These are phyloP conservation scores for Ascochyta rabiei DNA, from an alignment of 2,329 filamentous ascomycete species.

Conservation along the genomic window DNA sequence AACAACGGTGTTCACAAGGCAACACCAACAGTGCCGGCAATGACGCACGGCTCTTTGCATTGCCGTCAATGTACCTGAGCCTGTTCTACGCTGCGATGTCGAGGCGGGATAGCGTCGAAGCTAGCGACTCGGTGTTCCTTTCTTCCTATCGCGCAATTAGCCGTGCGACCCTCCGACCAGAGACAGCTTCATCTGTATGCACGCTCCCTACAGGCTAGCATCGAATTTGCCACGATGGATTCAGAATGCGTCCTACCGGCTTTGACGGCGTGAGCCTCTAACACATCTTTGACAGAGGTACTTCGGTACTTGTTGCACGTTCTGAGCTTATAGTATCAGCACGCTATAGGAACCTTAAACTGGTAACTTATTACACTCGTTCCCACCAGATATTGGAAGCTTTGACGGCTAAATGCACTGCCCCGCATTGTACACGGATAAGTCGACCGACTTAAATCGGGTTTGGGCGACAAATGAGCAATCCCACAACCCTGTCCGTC, in stretches of 20 bases:
- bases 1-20: not conserved
- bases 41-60: not conserved
- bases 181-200: conserved; percentile 14
- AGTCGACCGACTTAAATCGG: not conserved
- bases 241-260: not conserved
- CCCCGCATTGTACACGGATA: not conserved
- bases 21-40: not conserved
- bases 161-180: not conserved
- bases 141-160: conserved; percentile 10
- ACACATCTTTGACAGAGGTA: not conserved
- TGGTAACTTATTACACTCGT: not conserved
- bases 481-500: not conserved
- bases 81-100: not conserved
- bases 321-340: not conserved
- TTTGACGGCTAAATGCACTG: not conserved
- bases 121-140: not conserved
- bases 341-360: not conserved
- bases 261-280: not conserved
- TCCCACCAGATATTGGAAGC: not conserved
- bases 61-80: not conserved
- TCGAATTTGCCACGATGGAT: not conserved
- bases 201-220: not conserved
- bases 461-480: not conserved
- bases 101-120: not conserved
- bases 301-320: not conserved